Evolutionary conservation across 495 filamentous ascomycete species (phyloP).

Genomic region (Xylaria scruposa): DNA sequence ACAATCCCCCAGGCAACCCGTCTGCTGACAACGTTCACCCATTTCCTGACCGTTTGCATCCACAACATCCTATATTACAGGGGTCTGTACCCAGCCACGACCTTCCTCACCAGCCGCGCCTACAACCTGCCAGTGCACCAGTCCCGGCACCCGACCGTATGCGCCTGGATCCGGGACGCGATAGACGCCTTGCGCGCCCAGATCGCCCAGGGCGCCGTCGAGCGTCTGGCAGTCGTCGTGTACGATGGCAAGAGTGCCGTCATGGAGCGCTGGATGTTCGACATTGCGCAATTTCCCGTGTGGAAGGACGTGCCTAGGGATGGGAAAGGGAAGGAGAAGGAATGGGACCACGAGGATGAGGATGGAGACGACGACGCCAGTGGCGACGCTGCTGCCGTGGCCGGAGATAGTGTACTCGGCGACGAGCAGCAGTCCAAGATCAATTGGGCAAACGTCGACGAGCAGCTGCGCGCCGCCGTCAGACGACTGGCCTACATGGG

Average conservation of each 20-base stretch:
- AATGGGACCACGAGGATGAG: slow-evolving; percentile 18
- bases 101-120: slow-evolving; percentile 81
- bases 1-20: slow-evolving; percentile 44
- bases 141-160: slow-evolving; percentile 87
- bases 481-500: slow-evolving; percentile 60
- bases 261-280: slow-evolving; percentile 87
- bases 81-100: slow-evolving; percentile 76
- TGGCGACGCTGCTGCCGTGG: slow-evolving; percentile 13
- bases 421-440: slow-evolving; percentile 29
- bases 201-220: slow-evolving; percentile 70
- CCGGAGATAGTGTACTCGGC: slow-evolving; percentile 11
- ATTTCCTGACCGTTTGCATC: slow-evolving; percentile 86
- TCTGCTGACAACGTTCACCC: slow-evolving; percentile 65
- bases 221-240: slow-evolving; percentile 76
- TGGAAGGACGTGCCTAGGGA: slow-evolving; percentile 50
- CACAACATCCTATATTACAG: slow-evolving; percentile 95
- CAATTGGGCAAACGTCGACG: slow-evolving; percentile 51
- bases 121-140: slow-evolving; percentile 92
- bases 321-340: slow-evolving; percentile 17
- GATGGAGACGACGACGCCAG: slow-evolving; percentile 27
- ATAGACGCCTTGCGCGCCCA: slow-evolving; percentile 76
- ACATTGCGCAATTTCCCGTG: slow-evolving; percentile 76
- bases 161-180: slow-evolving; percentile 87
- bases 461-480: slow-evolving; percentile 59
- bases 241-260: slow-evolving; percentile 56